Conservation (phyloP, 2,329 filamentous ascomycete genomes). For the Cladophialophora carrionii region DNA sequence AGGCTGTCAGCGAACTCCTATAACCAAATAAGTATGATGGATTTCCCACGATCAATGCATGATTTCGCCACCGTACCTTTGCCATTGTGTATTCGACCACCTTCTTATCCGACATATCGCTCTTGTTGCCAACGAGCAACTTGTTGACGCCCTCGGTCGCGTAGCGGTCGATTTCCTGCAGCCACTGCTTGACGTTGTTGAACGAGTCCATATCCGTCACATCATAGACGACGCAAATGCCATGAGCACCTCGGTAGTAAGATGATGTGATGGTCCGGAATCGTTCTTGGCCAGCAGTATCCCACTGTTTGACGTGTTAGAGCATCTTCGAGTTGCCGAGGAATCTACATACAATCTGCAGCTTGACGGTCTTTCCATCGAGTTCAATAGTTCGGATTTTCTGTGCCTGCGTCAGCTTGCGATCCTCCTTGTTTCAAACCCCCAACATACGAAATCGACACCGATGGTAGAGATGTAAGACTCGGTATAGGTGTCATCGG, state of each 20-base stretch:
- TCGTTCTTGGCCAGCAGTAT: constrained; percentile 97
- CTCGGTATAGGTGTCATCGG: constrained; percentile 98
- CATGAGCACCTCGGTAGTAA: constrained; percentile 98
- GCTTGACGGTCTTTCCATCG: constrained; percentile 99
- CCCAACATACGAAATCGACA: constrained; percentile 86
- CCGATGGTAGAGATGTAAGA: constrained; percentile 99
- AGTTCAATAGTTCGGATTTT: constrained; percentile 99
- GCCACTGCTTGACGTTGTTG: constrained; percentile 99
- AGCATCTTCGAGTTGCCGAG: constrained; percentile 24
- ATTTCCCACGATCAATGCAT: not conserved
- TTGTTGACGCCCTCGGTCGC: constrained; percentile 99
- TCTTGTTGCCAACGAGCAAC: constrained; percentile 99
- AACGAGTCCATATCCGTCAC: constrained; percentile 99
- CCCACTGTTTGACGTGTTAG: constrained; percentile 69
- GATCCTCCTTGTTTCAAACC: constrained; percentile 10
- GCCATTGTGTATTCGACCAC: constrained; percentile 99
- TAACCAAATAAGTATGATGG: constrained; percentile 23
- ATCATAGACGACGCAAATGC: constrained; percentile 99
- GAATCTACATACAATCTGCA: constrained; percentile 80
- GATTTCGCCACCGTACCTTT: constrained; percentile 69
- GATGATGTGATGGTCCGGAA: constrained; percentile 99
- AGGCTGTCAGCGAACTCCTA: constrained; percentile 99
- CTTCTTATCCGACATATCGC: constrained; percentile 99
- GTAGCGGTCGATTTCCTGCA: constrained; percentile 99
- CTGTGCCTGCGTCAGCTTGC: constrained; percentile 55